phyloP scores from a whole-genome alignment of 2,329 filamentous ascomycete genomes.

The Penicillium sp. region DNA sequence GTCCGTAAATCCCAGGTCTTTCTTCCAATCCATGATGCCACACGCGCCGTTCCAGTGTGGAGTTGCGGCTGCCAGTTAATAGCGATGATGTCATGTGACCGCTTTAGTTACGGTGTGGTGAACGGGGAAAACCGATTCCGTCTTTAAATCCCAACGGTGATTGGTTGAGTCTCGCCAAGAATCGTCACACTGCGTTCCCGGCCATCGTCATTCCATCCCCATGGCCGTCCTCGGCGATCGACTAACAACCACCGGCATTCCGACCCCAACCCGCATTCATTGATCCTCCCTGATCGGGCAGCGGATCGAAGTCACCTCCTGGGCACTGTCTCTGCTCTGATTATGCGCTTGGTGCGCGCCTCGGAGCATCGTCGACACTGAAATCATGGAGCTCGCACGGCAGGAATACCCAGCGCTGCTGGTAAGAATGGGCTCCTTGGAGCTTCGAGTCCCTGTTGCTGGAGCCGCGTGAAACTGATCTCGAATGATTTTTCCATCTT shows the following conservation, averaged over 20 bases:
- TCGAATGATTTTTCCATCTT: constrained; percentile 8
- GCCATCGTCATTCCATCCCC: constrained; percentile 26
- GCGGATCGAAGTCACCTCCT: constrained; percentile 1
- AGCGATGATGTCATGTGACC: constrained; percentile 24
- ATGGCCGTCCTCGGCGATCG: constrained; percentile 24
- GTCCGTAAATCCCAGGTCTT: constrained; percentile 55
- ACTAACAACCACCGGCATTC: constrained; percentile 16
- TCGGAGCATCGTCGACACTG: constrained; percentile 26
- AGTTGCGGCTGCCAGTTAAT: too few relatives aligned
- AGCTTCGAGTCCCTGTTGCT: constrained; percentile 16
- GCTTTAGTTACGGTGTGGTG: not conserved
- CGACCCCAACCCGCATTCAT: constrained; percentile 16
- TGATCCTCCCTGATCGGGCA: constrained; percentile 14
- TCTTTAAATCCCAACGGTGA: not conserved
- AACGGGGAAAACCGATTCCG: constrained; percentile 2
- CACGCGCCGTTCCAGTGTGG: too few relatives aligned
- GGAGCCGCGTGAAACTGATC: constrained; percentile 8
- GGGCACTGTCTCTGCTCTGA: constrained; percentile 17
- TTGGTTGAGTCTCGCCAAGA: constrained; percentile 1
- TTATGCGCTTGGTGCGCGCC: constrained; percentile 34
- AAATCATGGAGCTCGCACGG: constrained; percentile 70
- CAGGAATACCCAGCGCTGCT: constrained; percentile 92
- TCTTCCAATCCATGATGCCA: constrained; percentile 50
- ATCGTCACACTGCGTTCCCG: constrained; percentile 8
- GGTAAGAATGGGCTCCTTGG: constrained; percentile 59